Evolutionary conservation across 805 yeast genomes (phyloP), one percentile per base, ranked within the genome.

Genomic region (Starmerella roubikii): DNA sequence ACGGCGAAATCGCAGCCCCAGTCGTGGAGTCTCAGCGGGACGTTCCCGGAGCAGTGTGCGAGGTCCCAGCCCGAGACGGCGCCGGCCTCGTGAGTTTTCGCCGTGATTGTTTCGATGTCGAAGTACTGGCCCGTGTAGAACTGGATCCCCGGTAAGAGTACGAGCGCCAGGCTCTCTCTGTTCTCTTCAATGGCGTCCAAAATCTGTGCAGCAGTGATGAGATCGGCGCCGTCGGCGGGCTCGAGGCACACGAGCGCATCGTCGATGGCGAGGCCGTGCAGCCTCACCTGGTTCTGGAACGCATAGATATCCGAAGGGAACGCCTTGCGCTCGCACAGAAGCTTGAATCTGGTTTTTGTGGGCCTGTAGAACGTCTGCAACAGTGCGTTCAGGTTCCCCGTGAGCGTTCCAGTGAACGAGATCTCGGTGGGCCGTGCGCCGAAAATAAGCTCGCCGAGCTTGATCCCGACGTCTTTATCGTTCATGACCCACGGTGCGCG

Each of bases 281-380:
- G 56, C 53, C 65, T 65, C 21, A 72, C 83, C 55, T 81, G 76
- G 53, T 82, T 81, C 46, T 70, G 67, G 47, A 86, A 73, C 3
- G 94, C 88, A 60, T 85, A 86, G 60, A 71, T 81, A 56, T 86
- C 97, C 0, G 94, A 81, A 0, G 97, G 96, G 54, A 86, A 86
- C 0, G 96, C 88, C 41, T 77, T 79, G 49, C 75, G 75, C 53
- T 86, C 97, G 55, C 81, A 81, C 46, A 86, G 54, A 31, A 86
- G 80, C 62, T 83, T 83, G 44, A 69, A 67, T 47, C 76, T 68
- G 3, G 49, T 54, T 2, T 68, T 72, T 1, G 51, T 46, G 0
- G 95, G 95, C 47, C 65, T 68, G 60, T 83, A 86, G 54, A 88
- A 86, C 11, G 82, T 68, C 6, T 74, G 60, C 42, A 88, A 55